Evolutionary conservation across 371 early-diverging fungal genomes (phyloP).

Genomic region (Rhizopus delemar): DNA sequence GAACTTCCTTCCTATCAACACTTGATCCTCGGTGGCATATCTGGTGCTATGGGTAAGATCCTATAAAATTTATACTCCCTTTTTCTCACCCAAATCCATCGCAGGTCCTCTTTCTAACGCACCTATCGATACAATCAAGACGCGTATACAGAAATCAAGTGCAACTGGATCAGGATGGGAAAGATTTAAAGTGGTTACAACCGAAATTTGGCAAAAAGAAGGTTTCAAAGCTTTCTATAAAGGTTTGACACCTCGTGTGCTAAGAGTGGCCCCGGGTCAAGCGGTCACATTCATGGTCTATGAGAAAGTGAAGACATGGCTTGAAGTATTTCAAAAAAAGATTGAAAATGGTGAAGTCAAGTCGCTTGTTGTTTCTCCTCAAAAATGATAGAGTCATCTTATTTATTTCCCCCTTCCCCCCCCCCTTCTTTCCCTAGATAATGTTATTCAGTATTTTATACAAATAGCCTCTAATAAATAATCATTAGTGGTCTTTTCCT

Average conservation of each 20-base stretch:
- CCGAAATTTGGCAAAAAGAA: constrained; percentile 81
- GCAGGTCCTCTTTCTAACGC: constrained; percentile 90
- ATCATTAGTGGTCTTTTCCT: too few relatives aligned
- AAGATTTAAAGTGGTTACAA: constrained; percentile 76
- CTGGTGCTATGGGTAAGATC: constrained; percentile 85
- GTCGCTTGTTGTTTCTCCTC: constrained; percentile 13
- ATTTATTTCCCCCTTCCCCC: too few relatives aligned
- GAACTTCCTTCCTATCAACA: constrained; percentile 93
- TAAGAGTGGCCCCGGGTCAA: constrained; percentile 88
- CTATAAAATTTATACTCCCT: neutral
- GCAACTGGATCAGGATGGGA: constrained; percentile 76
- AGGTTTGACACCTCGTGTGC: constrained; percentile 91
- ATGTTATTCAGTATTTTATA: too few relatives aligned
- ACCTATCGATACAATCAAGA: constrained; percentile 98
- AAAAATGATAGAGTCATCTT: constrained; percentile 6
- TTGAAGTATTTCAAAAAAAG: constrained; percentile 59
- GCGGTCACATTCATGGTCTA: constrained; percentile 91
- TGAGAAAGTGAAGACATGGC: constrained; percentile 79
- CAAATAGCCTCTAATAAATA: too few relatives aligned
- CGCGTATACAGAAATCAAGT: constrained; percentile 90
- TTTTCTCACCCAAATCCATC: neutral
- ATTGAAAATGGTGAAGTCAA: constrained; percentile 39
- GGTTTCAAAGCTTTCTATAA: constrained; percentile 94
- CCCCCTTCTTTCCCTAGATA: too few relatives aligned
- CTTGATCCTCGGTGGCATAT: constrained; percentile 87